Conservation (phyloP, 306 rosid species). For the Herpetospermum pedunculosum region DNA sequence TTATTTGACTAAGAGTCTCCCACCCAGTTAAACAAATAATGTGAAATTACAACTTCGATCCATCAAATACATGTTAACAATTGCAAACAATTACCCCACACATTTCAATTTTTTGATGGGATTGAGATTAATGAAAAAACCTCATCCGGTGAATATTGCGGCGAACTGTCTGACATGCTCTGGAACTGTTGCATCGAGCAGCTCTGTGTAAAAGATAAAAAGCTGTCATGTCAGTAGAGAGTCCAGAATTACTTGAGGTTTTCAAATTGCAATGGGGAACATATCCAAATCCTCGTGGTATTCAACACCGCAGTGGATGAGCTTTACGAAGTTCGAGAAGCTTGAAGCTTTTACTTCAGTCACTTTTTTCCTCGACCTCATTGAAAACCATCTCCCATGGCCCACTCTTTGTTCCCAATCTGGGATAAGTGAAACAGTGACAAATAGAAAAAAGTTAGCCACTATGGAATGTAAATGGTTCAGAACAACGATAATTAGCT, state of each 20-base stretch:
- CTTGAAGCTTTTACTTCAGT: conserved; percentile 10
- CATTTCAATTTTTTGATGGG: background rate
- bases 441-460: background rate
- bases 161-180: background rate
- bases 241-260: background rate
- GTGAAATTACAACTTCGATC: background rate
- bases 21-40: too few species aligned
- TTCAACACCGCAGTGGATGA: background rate
- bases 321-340: conserved; percentile 9
- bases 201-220: background rate
- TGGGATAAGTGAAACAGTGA: conserved; percentile 7
- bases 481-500: too few species aligned
- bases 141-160: background rate
- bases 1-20: too few species aligned
- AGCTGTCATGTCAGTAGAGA: background rate
- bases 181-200: background rate
- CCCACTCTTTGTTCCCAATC: conserved; percentile 71
- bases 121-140: background rate
- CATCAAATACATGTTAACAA: background rate
- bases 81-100: background rate
- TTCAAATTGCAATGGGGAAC: background rate
- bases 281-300: conserved; percentile 6
- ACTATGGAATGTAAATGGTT: background rate
- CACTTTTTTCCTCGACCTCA: conserved; percentile 29
- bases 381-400: conserved; percentile 72